Percentiles rank a stretch among this genome's conserved stretches.
Evolutionary conservation across 1,284 basidiomycete genomes (phyloP).

Genomic region (Sporisorium scitamineum): DNA sequence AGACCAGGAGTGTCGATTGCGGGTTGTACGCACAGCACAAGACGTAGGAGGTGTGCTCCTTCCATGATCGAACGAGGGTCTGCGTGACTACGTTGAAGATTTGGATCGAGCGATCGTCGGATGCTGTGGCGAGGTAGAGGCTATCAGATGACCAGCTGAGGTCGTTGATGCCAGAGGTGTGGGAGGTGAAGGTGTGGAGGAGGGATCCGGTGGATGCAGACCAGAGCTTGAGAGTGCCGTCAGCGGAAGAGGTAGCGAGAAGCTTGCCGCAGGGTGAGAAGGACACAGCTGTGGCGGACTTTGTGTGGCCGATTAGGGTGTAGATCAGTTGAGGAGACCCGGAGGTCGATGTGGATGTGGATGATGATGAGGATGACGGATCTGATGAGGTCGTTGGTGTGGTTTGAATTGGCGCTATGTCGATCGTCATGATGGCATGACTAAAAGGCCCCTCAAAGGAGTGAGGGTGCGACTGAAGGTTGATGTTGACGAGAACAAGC

Average conservation of each 20-base stretch:
- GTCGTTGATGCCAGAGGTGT: slow-evolving; percentile 58
- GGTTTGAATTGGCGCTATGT: background rate
- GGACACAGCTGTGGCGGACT: slow-evolving; percentile 70
- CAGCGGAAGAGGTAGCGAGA: slow-evolving; percentile 69
- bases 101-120: slow-evolving; percentile 58
- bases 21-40: slow-evolving; percentile 93
- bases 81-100: slow-evolving; percentile 52
- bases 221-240: slow-evolving; percentile 68
- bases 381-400: background rate
- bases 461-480: background rate
- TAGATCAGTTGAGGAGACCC: slow-evolving; percentile 53
- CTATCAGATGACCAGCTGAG: slow-evolving; percentile 60
- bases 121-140: slow-evolving; percentile 57
- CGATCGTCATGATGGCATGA: slow-evolving; percentile 22
- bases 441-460: background rate
- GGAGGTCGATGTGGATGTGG: background rate
- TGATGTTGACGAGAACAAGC: too few relatives aligned
- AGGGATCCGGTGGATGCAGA: slow-evolving; percentile 43
- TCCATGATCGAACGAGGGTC: slow-evolving; percentile 69
- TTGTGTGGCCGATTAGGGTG: slow-evolving; percentile 71
- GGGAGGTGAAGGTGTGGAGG: slow-evolving; percentile 39
- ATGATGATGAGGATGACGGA: slow-evolving; percentile 1
- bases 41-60: slow-evolving; percentile 91
- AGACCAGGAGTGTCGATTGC: slow-evolving; percentile 86
- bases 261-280: slow-evolving; percentile 71